Percentiles rank a stretch among this genome's conserved stretches.
These are phyloP conservation scores for Taiwanofungus camphoratus DNA, from an alignment of 1,284 basidiomycete genomes.

Conservation along the genomic window DNA sequence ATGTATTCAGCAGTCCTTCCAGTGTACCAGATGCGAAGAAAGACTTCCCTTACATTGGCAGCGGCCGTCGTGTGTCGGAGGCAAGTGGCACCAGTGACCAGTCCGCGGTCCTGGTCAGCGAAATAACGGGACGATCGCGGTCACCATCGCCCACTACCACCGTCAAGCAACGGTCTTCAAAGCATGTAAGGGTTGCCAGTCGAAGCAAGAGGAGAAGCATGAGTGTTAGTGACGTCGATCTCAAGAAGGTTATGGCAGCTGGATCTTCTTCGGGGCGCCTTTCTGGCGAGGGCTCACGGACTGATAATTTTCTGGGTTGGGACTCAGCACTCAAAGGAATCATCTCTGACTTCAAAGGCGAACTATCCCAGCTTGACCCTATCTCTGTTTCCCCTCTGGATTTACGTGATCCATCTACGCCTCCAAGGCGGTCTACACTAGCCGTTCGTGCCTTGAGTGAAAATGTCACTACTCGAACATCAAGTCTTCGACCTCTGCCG, in stretches of 20 bases:
- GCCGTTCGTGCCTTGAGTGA: conserved; percentile 26
- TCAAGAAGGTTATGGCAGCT: conserved; percentile 39
- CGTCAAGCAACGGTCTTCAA: conserved; percentile 16
- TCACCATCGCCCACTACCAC: conserved; percentile 30
- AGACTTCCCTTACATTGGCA: conserved; percentile 56
- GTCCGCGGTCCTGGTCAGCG: conserved; percentile 46
- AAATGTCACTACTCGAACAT: conserved; percentile 11
- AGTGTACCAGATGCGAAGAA: conserved; percentile 36
- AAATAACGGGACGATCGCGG: conserved; percentile 28
- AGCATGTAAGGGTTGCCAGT: conserved; percentile 23
- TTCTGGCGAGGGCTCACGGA: conserved; percentile 24
- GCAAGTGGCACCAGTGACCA: conserved; percentile 41
- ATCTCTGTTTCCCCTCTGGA: conserved; percentile 46
- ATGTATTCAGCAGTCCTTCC: conserved; percentile 42
- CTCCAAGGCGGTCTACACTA: conserved; percentile 37
- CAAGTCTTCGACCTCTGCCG: conserved; percentile 17
- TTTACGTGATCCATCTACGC: conserved; percentile 57
- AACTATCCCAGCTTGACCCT: conserved; percentile 59
- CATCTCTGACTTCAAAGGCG: conserved; percentile 63
- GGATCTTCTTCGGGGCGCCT: conserved; percentile 28
- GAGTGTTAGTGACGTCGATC: conserved; percentile 66
- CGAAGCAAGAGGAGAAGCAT: conserved; percentile 62
- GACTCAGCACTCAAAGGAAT: conserved; percentile 53
- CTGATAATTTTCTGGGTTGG: conserved; percentile 32
- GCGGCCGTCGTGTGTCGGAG: conserved; percentile 25